Conservation (phyloP, 805 yeast species). For the Torulaspora gathmanii region DNA sequence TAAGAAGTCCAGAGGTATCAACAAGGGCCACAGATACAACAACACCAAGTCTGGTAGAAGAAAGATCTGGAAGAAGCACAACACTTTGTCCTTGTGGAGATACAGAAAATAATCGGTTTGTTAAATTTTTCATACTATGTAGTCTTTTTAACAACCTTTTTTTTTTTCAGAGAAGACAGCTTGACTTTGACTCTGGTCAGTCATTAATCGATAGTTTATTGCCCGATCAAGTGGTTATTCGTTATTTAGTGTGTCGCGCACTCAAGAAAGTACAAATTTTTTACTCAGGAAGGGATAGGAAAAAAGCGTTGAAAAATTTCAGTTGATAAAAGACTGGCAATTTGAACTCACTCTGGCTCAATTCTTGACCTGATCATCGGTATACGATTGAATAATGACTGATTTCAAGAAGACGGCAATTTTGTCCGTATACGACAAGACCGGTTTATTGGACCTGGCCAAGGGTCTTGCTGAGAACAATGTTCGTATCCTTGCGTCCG, state of each 20-base stretch:
- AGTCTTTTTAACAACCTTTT: conserved; percentile 8
- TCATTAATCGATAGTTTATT: not conserved
- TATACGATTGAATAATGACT: conserved; percentile 10
- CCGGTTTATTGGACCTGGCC: conserved; percentile 92
- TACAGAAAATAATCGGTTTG: conserved; percentile 71
- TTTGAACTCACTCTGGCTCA: not conserved
- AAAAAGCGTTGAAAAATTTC: not conserved
- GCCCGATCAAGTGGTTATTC: too few species aligned
- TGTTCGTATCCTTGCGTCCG: conserved; percentile 91
- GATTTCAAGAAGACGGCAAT: conserved; percentile 76
- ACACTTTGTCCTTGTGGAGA: conserved; percentile 99
- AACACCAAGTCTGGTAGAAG: conserved; percentile 98
- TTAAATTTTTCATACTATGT: conserved; percentile 2
- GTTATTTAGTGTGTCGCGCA: not conserved
- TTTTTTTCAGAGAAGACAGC: not conserved
- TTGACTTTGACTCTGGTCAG: conserved; percentile 2
- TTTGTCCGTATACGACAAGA: conserved; percentile 93
- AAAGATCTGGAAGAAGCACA: conserved; percentile 99
- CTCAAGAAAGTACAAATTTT: not conserved
- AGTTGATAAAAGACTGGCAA: not conserved
- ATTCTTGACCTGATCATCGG: not conserved
- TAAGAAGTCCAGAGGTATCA: conserved; percentile 99
- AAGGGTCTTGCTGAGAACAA: conserved; percentile 86
- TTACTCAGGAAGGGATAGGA: conserved; percentile 1
- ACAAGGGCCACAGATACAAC: conserved; percentile 99